Evolutionary conservation across 129 eudicot species (phyloP), one percentile per base, ranked within the genome.

Genomic region (Calendula officinalis): DNA sequence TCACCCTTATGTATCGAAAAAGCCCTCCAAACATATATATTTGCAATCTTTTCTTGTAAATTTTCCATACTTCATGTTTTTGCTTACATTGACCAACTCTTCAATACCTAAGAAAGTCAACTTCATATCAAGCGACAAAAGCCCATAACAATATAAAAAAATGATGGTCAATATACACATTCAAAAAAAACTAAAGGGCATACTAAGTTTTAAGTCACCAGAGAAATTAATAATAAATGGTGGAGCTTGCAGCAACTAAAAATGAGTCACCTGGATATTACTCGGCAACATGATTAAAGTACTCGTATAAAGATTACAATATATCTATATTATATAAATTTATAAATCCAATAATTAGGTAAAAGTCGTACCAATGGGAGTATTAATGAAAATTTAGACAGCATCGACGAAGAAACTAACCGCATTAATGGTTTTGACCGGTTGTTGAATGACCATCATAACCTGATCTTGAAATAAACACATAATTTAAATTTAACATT

Each of bases 1-100:
- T 94, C 99, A 63, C 91, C 96, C 73, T 63, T 75, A 70, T 92
- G 99, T 68, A 92, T 81, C 56, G 99, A 92, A 64, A 96, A 83
- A 75, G 96, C 99, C 95, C 88, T 83, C 97, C 99, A 94, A 50
- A 84, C 96, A 75, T 59, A 71, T 76, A 96, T 85, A 65, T 60
- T 39, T 27, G 63, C 58, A 64, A 94, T 77, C 53, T 75, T 80
- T 38, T 53, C 54, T 62, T 64, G 80, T 55, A 94, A 37, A 54
- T 73, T 76, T 77, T 81, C 75, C 61, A 83, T 22, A 55, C 46
- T 78, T 50, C 66, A 22, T 53, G 47, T 45, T 74, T 58, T 53
- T 60, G 4, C 56, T 68, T 52, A 71, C 15, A 39, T n/a, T 52
- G 59, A 35, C 71, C 75, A 65, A 76, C 62, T 77, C 82, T 71